Evolutionary conservation across 768 basidiomycete genomes (phyloP).

Genomic region (Pholiota conissans): DNA sequence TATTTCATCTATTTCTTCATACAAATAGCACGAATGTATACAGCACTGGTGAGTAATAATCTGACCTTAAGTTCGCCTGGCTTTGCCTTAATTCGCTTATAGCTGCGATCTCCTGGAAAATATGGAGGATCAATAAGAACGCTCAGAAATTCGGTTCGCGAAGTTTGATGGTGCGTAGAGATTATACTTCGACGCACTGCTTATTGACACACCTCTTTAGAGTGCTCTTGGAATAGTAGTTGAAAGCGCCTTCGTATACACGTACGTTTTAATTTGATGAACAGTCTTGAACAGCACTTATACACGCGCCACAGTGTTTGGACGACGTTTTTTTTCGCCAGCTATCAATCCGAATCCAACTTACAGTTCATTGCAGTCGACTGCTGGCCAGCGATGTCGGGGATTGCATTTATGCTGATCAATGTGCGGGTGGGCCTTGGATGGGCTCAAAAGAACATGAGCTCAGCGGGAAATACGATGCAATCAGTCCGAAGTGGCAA

Average conservation of each 20-base stretch:
- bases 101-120: not conserved
- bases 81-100: not conserved
- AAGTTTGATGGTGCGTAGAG: not conserved
- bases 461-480: not conserved
- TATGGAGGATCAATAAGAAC: not conserved
- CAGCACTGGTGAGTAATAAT: not conserved
- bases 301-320: not conserved
- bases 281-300: not conserved
- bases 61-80: not conserved
- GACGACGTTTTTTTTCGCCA: not conserved
- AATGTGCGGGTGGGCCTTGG: not conserved
- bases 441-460: not conserved
- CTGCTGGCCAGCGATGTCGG: not conserved
- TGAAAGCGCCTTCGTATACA: constrained; percentile 2
- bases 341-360: not conserved
- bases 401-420: constrained; percentile 1
- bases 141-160: not conserved
- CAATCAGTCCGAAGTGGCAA: not conserved
- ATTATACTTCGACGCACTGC: too few relatives aligned
- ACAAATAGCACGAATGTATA: constrained; percentile 3
- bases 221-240: not conserved
- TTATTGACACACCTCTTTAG: not conserved
- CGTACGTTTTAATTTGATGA: not conserved
- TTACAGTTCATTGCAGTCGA: constrained; percentile 1
- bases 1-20: not conserved